Evolutionary conservation across 2,329 filamentous ascomycete genomes (phyloP).

Genomic region (Dryadomyces quercus-mongolicae): DNA sequence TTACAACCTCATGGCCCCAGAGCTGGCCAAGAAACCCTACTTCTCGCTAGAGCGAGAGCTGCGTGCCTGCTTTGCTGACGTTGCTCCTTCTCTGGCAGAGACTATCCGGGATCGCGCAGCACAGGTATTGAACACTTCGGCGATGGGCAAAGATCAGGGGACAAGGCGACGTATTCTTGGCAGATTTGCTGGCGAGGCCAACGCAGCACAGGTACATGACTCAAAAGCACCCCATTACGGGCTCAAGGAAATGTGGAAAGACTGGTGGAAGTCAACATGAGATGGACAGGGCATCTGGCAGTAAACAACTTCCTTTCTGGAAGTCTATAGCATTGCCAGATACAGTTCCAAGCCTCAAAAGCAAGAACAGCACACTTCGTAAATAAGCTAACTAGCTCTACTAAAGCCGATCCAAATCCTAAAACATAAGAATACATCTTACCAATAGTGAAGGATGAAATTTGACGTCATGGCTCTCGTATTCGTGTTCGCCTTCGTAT

Average conservation of each 20-base stretch:
- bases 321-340: too few species aligned
- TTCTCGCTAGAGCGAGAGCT: constrained; percentile 76
- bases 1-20: constrained; percentile 92
- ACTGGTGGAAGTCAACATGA: constrained; percentile 40
- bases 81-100: constrained; percentile 62
- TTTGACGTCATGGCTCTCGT: background rate
- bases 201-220: constrained; percentile 55
- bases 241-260: constrained; percentile 79
- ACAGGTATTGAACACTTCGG: constrained; percentile 26
- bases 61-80: constrained; percentile 68
- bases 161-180: constrained; percentile 44
- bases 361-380: too few species aligned
- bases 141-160: constrained; percentile 20
- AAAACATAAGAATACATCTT: background rate
- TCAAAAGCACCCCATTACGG: constrained; percentile 68
- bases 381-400: background rate
- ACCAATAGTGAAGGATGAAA: background rate
- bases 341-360: too few species aligned
- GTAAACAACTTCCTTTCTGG: too few species aligned
- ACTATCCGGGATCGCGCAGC: constrained; percentile 60
- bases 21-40: constrained; percentile 87
- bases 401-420: background rate
- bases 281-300: background rate
- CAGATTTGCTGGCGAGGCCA: constrained; percentile 38
- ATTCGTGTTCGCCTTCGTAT: background rate